Base-by-base conservation (phyloP, 352 stramenopile species). In the Globisporangium acanthophoron region DNA sequence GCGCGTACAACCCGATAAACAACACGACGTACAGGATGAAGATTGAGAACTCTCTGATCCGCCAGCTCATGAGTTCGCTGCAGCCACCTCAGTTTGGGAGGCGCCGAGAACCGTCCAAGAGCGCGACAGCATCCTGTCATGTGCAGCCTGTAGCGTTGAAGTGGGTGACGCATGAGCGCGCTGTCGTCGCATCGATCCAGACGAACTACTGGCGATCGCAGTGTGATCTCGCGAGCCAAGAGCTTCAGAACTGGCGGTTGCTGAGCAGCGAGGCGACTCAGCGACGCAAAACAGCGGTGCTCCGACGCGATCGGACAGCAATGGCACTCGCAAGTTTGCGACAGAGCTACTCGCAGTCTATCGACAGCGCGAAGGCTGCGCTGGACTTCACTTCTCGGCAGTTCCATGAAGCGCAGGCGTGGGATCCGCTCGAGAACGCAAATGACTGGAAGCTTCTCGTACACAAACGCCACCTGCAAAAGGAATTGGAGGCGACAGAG, bases 361-460 rank as follows among this genome's bases (percentile, higher is more conserved):
- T 80, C 2, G 54, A 63, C 4, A 74, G 71, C 21, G 73, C 80
- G 5, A 69, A 69, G 46, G 69, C 66, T 49, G 74, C 76, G 2
- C 61, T 90, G 5, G 75, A 85, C 33, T 90, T 88, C 27, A 49
- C 69, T 1, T 85, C 73, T 13, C 69, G 73, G 0, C 62, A 64
- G 1, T 89, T 91, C 52, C 69, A 73, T 20, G 65, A 88, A 57
- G 69, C 78, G 5, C 81, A 91, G 54, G 76, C 81, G 5, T 93
- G 84, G 84, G 84, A 93, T 61, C 70, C 75, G 1, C 61, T 93
- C 2, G 84, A 93, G 59, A 93, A 93, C 54, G 80, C 84, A 4
- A 93, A 90, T 52, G 76, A 93, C 58, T 88, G 84, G 78, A 72
- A 56, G 24, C 66, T 79, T 5, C 65, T 93, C 11, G 78, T 91